These are phyloP conservation scores for Thamnidium elegans DNA, from an alignment of 192 early-diverging fungal genomes.

Conservation along the genomic window DNA sequence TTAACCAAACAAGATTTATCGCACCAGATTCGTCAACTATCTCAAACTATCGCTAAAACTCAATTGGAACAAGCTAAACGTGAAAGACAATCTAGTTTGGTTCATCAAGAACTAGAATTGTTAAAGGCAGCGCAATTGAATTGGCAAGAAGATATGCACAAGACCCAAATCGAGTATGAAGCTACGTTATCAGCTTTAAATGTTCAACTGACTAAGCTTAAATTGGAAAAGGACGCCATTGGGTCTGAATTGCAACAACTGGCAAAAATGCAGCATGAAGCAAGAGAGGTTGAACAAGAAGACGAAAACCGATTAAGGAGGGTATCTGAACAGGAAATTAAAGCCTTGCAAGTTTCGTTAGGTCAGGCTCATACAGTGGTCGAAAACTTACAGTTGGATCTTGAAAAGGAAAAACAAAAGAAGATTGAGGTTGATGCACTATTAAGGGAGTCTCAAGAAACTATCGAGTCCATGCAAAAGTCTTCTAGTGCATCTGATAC, in stretches of 20 bases:
- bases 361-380: conserved; percentile 49
- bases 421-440: conserved; percentile 52
- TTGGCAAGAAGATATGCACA: conserved; percentile 15
- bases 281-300: background rate
- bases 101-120: conserved; percentile 23
- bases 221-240: conserved; percentile 46
- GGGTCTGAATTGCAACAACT: conserved; percentile 62
- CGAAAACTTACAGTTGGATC: conserved; percentile 40
- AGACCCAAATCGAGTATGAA: conserved; percentile 27
- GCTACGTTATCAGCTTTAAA: conserved; percentile 37
- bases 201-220: conserved; percentile 47
- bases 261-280: conserved; percentile 44
- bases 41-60: conserved; percentile 21
- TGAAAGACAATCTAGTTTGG: conserved; percentile 11
- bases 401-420: conserved; percentile 50
- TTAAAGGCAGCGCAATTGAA: conserved; percentile 20
- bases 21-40: conserved; percentile 22
- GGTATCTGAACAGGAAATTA: conserved; percentile 21
- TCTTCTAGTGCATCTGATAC: conserved; percentile 7
- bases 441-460: conserved; percentile 51
- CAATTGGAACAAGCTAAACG: conserved; percentile 25
- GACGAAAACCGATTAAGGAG: background rate
- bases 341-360: conserved; percentile 22
- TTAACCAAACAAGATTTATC: conserved; percentile 32
- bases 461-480: conserved; percentile 51